Base-by-base conservation (phyloP, 352 stramenopile species). In the Pythium rishiriense region DNA sequence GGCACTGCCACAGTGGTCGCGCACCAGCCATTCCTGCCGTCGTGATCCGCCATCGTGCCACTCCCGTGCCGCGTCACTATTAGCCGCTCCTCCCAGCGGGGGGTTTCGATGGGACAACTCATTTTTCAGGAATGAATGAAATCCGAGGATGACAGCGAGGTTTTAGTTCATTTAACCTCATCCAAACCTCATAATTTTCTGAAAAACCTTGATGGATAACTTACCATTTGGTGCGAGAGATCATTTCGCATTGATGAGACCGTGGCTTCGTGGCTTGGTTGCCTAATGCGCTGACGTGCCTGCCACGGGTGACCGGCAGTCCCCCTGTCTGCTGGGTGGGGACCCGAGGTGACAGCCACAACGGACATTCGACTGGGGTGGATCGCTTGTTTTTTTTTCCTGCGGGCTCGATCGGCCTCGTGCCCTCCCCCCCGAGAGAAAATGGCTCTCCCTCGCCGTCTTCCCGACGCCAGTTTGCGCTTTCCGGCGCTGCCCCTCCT, bases 21-120 rank as follows among this genome's bases (percentile, higher is more conserved):
- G n/a, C n/a, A n/a, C n/a, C n/a, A n/a, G n/a, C n/a, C n/a, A n/a
- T n/a, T n/a, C n/a, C n/a, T n/a, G n/a, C n/a, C n/a, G n/a, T n/a
- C n/a, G n/a, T n/a, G n/a, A n/a, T n/a, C n/a, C n/a, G n/a, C n/a
- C n/a, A n/a, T n/a, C n/a, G n/a, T n/a, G n/a, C n/a, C n/a, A n/a
- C n/a, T n/a, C n/a, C n/a, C n/a, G n/a, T n/a, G n/a, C n/a, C n/a
- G n/a, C n/a, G n/a, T n/a, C n/a, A n/a, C n/a, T n/a, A n/a, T n/a
- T n/a, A 39, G 14, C 33, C 7, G 33, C 19, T 25, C 3, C 25
- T 25, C 25, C 14, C 25, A 12, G 41, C 41, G 5, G 41, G 14
- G 9, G 41, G 7, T 53, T 53, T 53, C 46, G 46, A 53, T 53
- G 46, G 46, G 46, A 53, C 46, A 53, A n/a, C n/a, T n/a, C 46